Conservation (phyloP, 2,329 filamentous ascomycete species). For the Xylaria polymorpha region DNA sequence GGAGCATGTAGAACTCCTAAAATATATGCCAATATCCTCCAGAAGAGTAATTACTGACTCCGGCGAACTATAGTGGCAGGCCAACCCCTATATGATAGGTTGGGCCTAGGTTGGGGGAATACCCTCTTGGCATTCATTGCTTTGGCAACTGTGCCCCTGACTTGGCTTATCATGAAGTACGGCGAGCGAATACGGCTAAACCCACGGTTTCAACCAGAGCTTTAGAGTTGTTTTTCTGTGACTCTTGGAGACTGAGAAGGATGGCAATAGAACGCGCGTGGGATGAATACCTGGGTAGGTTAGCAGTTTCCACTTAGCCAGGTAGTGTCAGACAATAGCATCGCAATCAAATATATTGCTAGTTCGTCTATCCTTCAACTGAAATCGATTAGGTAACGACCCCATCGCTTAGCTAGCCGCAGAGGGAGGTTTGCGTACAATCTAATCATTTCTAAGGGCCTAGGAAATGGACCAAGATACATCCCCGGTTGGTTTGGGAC, state of each 20-base stretch:
- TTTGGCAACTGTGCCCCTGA: conserved; percentile 43
- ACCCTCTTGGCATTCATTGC: conserved; percentile 49
- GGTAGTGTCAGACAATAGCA: background rate
- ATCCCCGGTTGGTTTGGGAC: background rate
- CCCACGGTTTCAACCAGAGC: conserved; percentile 30
- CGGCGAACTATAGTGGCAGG: too few species aligned
- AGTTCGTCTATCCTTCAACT: background rate
- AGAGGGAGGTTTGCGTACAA: background rate
- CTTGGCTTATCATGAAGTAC: conserved; percentile 42
- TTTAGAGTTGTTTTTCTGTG: conserved; percentile 8
- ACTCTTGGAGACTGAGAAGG: background rate
- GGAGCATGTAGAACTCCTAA: too few species aligned
- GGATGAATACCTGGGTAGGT: too few species aligned
- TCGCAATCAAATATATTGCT: background rate
- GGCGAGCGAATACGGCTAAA: conserved; percentile 38
- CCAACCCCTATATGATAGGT: conserved; percentile 49
- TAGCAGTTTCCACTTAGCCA: background rate
- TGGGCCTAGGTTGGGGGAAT: conserved; percentile 52
- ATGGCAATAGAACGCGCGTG: background rate
- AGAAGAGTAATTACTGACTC: too few species aligned
- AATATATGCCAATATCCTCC: too few species aligned
- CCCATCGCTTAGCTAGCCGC: background rate
- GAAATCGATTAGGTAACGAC: background rate
- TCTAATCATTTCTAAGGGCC: background rate
- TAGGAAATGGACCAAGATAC: background rate